These are phyloP conservation scores for Lachnellula hyalina DNA, from an alignment of 2,329 filamentous ascomycete genomes.

Conservation along the genomic window DNA sequence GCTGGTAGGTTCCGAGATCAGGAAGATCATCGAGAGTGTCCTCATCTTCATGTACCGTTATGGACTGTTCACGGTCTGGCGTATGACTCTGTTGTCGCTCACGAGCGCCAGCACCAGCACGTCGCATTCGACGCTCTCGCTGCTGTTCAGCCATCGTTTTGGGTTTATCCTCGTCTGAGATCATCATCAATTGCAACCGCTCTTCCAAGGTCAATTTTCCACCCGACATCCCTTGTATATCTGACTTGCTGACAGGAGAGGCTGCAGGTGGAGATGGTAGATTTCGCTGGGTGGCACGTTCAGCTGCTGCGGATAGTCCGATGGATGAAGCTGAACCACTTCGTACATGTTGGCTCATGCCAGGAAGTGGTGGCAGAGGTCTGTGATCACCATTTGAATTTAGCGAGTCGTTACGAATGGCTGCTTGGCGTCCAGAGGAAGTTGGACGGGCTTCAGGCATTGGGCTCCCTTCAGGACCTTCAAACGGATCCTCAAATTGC, in stretches of 20 bases:
- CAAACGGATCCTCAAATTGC: constrained; percentile 59
- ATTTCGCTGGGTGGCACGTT: constrained; percentile 64
- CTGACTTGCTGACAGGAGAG: constrained; percentile 64
- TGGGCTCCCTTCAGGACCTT: constrained; percentile 57
- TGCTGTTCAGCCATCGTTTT: constrained; percentile 61
- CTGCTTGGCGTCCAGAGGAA: constrained; percentile 43
- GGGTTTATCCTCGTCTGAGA: constrained; percentile 57
- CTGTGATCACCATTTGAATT: constrained; percentile 77
- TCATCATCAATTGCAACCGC: constrained; percentile 81
- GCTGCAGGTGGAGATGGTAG: constrained; percentile 68
- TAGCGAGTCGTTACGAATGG: constrained; percentile 64
- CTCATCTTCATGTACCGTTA: constrained; percentile 48
- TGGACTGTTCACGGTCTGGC: constrained; percentile 21
- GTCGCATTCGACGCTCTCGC: constrained; percentile 63
- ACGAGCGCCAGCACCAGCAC: constrained; percentile 44
- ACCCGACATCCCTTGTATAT: constrained; percentile 70
- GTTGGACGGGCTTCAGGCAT: constrained; percentile 46
- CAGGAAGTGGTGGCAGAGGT: constrained; percentile 81
- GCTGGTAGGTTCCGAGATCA: constrained; percentile 54
- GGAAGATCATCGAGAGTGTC: constrained; percentile 57
- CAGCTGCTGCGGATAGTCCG: constrained; percentile 64
- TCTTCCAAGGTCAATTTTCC: constrained; percentile 81
- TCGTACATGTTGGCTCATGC: constrained; percentile 41
- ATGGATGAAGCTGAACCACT: constrained; percentile 50
- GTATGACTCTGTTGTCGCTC: constrained; percentile 34